Conservation (phyloP, 164 flowering plant genomes). For the Stephania yunnanensis region DNA sequence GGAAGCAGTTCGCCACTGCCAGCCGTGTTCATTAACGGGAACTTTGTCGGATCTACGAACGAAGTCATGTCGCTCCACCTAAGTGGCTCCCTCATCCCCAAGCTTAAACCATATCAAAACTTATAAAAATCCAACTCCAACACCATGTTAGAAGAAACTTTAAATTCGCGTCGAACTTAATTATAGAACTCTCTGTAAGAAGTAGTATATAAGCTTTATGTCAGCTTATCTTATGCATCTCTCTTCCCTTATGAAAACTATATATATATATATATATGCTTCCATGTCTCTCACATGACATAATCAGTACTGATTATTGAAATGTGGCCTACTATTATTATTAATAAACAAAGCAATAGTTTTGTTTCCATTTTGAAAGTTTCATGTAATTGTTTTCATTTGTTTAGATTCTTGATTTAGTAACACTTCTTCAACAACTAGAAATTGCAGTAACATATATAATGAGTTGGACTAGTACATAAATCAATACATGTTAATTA, state of each 20-base stretch:
- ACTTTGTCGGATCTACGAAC: conserved; percentile 23
- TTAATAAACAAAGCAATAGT: background rate
- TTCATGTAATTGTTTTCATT: background rate
- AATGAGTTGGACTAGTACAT: background rate
- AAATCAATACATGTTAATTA: no score
- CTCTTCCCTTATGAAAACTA: background rate
- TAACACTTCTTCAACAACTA: background rate
- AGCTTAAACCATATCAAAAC: conserved; percentile 23
- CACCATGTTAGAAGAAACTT: conserved; percentile 9
- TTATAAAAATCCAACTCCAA: background rate
- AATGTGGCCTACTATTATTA: background rate
- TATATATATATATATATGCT: background rate
- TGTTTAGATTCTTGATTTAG: background rate
- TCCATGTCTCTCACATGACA: background rate
- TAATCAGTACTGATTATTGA: background rate
- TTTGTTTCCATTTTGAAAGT: background rate
- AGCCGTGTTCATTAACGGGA: conserved; percentile 28
- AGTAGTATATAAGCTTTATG: background rate
- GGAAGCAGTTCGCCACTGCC: conserved; percentile 30
- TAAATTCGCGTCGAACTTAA: background rate
- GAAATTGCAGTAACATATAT: background rate
- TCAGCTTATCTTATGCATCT: conserved; percentile 1
- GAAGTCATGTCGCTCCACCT: conserved; percentile 33
- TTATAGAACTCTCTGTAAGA: background rate
- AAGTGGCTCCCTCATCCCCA: conserved; percentile 23